Evolutionary conservation across 768 basidiomycete genomes (phyloP), one percentile per base, ranked within the genome.

Genomic region (Pulveroboletus ravenelii): DNA sequence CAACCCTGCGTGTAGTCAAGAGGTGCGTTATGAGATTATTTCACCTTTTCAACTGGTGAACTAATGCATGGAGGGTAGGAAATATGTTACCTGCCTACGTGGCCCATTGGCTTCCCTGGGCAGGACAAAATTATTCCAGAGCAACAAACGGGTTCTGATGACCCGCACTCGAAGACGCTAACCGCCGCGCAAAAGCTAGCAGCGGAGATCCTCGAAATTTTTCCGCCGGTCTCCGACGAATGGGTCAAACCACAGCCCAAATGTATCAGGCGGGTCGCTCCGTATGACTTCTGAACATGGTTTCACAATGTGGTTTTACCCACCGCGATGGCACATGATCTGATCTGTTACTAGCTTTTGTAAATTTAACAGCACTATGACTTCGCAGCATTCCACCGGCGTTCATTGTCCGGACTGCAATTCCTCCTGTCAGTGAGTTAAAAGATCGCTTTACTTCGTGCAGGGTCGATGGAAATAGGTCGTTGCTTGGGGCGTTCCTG

Each of bases 1-100:
- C 50, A 56, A 60, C 0, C 78, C 78, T 17, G 70, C 61, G 0
- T 81, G 80, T 62, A 57, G 58, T 3, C 66, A 65, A 39, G 74
- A 76, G 65, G 78, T 78, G 17, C 37, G 47, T 14, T 7, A 15
- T 10, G 51, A 23, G 6, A 14, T 7, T 18, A 3, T 35, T 25
- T 36, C 10, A 1, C 30, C 13, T 45, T 36, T 25, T 36, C n/a
- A 18, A n/a, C 12, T 20, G 12, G 15, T 35, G 7, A 29, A 42
- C 40, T 47, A 20, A 41, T 25, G 23, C 10, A 36, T 10, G 13
- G 32, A 35, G 13, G 6, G 5, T 20, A 60, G 62, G 61, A 63
- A 31, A 41, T 31, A 15, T 62, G 55, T 35, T 60, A 63, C 32
- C 37, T 62, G 25, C 59, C 55, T 14, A 60, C 52, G 2, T 63